Evolutionary conservation across 495 filamentous ascomycete species (phyloP).

Genomic region (Daldinia decipiens): DNA sequence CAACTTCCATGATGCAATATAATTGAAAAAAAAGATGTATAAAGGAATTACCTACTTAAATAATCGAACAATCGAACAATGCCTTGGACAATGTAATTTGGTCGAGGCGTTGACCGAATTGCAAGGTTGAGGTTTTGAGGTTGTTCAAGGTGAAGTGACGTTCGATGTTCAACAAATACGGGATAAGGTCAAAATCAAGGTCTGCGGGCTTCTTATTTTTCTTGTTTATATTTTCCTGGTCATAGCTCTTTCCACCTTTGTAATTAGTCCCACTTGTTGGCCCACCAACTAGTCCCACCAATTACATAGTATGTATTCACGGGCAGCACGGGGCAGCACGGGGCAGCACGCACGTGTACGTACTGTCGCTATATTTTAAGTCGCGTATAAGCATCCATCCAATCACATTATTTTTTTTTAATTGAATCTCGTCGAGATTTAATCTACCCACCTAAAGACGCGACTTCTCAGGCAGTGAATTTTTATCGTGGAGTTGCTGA

Average conservation of each 20-base stretch:
- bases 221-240: constrained; percentile 50
- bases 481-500: background rate
- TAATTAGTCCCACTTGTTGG: constrained; percentile 32
- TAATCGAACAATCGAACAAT: constrained; percentile 29
- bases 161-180: background rate
- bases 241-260: constrained; percentile 39
- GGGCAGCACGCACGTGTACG: background rate
- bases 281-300: constrained; percentile 37
- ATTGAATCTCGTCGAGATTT: background rate
- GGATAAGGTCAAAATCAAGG: constrained; percentile 25
- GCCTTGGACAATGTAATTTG: constrained; percentile 20
- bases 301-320: too few species aligned
- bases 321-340: background rate
- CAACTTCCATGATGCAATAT: constrained; percentile 52
- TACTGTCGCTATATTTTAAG: background rate
- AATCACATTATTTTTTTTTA: background rate
- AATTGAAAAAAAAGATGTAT: constrained; percentile 17
- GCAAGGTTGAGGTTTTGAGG: constrained; percentile 20
- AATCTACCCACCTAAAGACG: background rate
- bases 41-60: constrained; percentile 20
- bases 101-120: constrained; percentile 19
- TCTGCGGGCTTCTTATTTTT: constrained; percentile 30
- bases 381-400: background rate
- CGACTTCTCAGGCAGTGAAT: background rate
- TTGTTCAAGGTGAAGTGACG: constrained; percentile 18